These are phyloP conservation scores for Nicotiana obtusifolia DNA, from an alignment of 257 asterid species.

Conservation along the genomic window DNA sequence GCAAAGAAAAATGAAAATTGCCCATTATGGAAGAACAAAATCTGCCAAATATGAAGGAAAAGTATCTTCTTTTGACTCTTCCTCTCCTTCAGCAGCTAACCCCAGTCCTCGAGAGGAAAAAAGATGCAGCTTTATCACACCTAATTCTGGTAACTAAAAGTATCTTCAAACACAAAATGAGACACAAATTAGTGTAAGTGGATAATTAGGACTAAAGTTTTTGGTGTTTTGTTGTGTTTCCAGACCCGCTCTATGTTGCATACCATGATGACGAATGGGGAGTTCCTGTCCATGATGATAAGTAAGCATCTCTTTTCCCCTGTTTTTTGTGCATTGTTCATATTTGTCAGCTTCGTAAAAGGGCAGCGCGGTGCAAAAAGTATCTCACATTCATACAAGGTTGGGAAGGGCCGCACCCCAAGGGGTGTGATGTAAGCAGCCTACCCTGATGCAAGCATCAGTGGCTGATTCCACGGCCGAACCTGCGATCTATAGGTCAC, in stretches of 20 bases:
- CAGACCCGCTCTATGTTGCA: slow-evolving; percentile 65
- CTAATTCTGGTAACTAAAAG: slow-evolving; percentile 50
- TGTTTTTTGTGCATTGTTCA: neutral
- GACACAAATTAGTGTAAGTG: neutral
- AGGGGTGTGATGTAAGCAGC: too few relatives aligned
- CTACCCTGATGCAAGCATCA: too few relatives aligned
- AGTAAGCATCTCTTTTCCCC: slow-evolving; percentile 31
- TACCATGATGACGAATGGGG: slow-evolving; percentile 93
- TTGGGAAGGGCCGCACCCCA: too few relatives aligned
- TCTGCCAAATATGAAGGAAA: slow-evolving; percentile 34
- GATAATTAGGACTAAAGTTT: neutral
- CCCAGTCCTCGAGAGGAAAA: slow-evolving; percentile 25
- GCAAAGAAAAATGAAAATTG: slow-evolving; percentile 63
- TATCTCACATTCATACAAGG: too few relatives aligned
- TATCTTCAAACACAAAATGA: neutral
- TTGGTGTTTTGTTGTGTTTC: neutral
- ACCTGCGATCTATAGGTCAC: too few relatives aligned
- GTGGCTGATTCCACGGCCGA: too few relatives aligned
- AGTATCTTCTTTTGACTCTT: slow-evolving; percentile 14
- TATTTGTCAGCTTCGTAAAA: neutral
- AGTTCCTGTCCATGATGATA: slow-evolving; percentile 70
- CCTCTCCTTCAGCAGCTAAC: neutral
- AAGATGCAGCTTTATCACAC: slow-evolving; percentile 72
- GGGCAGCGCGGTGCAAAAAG: too few relatives aligned
- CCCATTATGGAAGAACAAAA: slow-evolving; percentile 70